phyloP scores from a whole-genome alignment of 148 eudicot genomes.

The Dianthus caryophyllus region DNA sequence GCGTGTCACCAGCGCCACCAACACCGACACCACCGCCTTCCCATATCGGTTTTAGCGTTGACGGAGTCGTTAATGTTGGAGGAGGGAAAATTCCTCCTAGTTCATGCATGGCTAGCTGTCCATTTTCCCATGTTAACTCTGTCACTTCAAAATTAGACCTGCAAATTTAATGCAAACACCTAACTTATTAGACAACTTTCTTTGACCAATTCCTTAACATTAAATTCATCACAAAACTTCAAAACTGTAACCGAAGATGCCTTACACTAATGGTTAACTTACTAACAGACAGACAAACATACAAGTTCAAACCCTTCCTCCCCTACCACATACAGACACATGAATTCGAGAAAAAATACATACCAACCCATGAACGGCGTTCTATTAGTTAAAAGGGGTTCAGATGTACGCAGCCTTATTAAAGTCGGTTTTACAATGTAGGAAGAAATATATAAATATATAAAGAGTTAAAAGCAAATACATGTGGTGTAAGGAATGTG shows the following conservation, averaged over 20 bases:
- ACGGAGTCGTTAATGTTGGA: constrained; percentile 1
- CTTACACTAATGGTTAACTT: too few species aligned
- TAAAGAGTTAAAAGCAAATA: constrained; percentile 21
- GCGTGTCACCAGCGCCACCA: constrained; percentile 47
- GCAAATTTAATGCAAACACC: constrained; percentile 23
- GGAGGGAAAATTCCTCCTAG: constrained; percentile 42
- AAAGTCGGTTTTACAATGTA: background rate
- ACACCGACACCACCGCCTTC: constrained; percentile 21
- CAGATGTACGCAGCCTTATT: constrained; percentile 15
- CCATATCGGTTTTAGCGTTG: constrained; percentile 37
- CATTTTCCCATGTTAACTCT: constrained; percentile 85
- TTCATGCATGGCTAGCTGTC: constrained; percentile 69
- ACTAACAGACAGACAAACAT: too few species aligned
- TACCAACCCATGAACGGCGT: constrained; percentile 6
- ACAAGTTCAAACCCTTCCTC: too few species aligned
- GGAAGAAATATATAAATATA: background rate
- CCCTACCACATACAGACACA: too few species aligned
- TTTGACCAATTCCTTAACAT: background rate
- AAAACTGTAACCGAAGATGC: too few species aligned
- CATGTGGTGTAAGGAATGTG: constrained; percentile 28
- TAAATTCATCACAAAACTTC: too few species aligned
- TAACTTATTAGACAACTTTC: constrained; percentile 1
- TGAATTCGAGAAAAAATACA: constrained; percentile 25
- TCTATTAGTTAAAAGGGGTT: background rate
- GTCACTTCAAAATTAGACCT: constrained; percentile 62